Base-by-base conservation (phyloP, 371 early-diverging fungal species). In the Zopfochytrium polystomum region DNA sequence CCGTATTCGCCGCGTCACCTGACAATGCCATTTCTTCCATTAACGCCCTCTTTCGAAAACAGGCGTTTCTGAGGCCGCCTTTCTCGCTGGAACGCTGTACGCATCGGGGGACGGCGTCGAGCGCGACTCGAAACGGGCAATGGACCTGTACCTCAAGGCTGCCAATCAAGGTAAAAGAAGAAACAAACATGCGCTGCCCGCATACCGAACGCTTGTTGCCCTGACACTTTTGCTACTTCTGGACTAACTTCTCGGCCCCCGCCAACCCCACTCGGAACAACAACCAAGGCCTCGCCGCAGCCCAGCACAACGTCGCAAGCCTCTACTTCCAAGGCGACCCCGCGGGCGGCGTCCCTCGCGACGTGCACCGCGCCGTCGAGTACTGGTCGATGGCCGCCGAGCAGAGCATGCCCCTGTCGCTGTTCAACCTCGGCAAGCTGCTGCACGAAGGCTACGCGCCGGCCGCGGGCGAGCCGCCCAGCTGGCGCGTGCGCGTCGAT, bases 311-410 rank as follows among this genome's bases (percentile, higher is more conserved):
- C 31, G 46, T 60, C 13, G 66, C 22, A 6, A 30, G 52, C 22
- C 11, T 49, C 18, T 60, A 55, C 27, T 48, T 60, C 31, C 25
- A 53, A 46, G 55, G 46, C 23, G 13, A 23, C 15, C 20, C 33
- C 5, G n/a, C 59, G 5, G 7, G 26, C 1, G 13, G 13, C 11
- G 20, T 50, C n/a, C 9, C 26, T 6, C 42, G 49, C 22, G 49
- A 54, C 26, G 26, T 54, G 13, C 61, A 26, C 0, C 32, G 33
- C 26, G 60, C 60, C 2, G 7, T 66, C 1, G 66, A 66, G 32
- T 66, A 53, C 35, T 66, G 55, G 55, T 44, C 50, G 27, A 66
- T 66, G 66, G 66, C 66, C 3, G 66, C 66, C 1, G 43, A 6
- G 18, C 56, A 56, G 29, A 31, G 33, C 13, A 32, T 66, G n/a